Evolutionary conservation across 495 filamentous ascomycete genomes (phyloP), one percentile per base, ranked within the genome.

Genomic region (Podospora australis): DNA sequence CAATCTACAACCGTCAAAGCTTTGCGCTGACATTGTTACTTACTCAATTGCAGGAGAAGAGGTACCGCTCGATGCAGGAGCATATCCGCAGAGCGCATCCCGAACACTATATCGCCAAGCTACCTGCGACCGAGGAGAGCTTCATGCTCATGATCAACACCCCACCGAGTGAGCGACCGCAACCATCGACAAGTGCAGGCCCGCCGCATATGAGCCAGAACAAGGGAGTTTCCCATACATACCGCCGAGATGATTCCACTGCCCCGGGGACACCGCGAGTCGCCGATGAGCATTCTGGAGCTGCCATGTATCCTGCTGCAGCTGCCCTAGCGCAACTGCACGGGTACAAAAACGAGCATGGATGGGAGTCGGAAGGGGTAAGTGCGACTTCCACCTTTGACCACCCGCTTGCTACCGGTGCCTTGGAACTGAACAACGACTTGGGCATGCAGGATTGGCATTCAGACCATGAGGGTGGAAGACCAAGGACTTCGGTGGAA

Each of bases 21-120:
- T 46, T n/a, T 23, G 22, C 25, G n/a, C 35, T 34, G 46, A 48
- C 35, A 43, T 44, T 29, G 20, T 28, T 6, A 6, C 39, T 20
- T 23, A 3, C 17, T 29, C 19, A 29, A 42, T 26, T 51, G 36
- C 69, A 96, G 89, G 90, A 96, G 72, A 95, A 96, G 70, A 84
- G 90, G 59, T 98, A 89, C 75, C 90, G 92, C 63, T 96, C 91
- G 43, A 98, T 98, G 87, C 94, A 96, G 73, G 92, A 98, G 78
- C 92, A 98, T 62, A 97, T 98, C 57, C 88, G 92, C 57, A 82
- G 92, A 66, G 92, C 92, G 63, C 92, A 98, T 69, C 94, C 92
- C 45, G 91, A 94, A 61, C 83, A 96, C 69, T 98, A 96, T 69
- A 96, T 98, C 56, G 82, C 92, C 51, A 98, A 97, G 82, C 88